A percentile compares a stretch with the other conserved stretches of the same genome.
These are phyloP conservation scores for Eragrostis tef DNA, from an alignment of 202 grass and related monocot species.

Conservation along the genomic window DNA sequence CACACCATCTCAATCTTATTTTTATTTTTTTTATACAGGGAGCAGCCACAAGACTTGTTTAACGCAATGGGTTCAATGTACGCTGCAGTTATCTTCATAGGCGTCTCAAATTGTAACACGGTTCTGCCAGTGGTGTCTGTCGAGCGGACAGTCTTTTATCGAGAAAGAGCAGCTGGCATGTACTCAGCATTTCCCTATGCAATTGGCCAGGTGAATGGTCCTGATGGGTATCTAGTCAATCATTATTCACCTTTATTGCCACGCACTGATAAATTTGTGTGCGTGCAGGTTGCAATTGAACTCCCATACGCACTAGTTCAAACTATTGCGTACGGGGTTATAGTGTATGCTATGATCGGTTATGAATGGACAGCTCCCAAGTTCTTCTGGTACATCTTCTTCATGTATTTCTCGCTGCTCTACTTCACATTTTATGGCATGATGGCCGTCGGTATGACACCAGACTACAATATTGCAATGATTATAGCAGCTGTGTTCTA, in stretches of 20 bases:
- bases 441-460: constrained; percentile 71
- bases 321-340: constrained; percentile 57
- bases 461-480: constrained; percentile 59
- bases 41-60: constrained; percentile 59
- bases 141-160: constrained; percentile 76
- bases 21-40: constrained; percentile 45
- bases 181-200: constrained; percentile 80
- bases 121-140: constrained; percentile 69
- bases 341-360: constrained; percentile 88
- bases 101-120: constrained; percentile 66
- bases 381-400: constrained; percentile 67
- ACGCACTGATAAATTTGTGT: neutral
- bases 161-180: constrained; percentile 69
- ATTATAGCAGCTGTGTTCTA: constrained; percentile 74
- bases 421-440: constrained; percentile 90
- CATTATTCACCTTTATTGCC: too few species aligned
- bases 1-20: neutral
- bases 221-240: neutral
- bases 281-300: constrained; percentile 70
- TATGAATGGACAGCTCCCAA: constrained; percentile 83
- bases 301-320: constrained; percentile 76
- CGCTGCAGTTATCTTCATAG: constrained; percentile 68
- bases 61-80: constrained; percentile 74
- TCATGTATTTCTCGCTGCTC: constrained; percentile 71
- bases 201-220: constrained; percentile 75